phyloP scores from a whole-genome alignment of 2,329 filamentous ascomycete genomes.

The Helminthosporium solani region DNA sequence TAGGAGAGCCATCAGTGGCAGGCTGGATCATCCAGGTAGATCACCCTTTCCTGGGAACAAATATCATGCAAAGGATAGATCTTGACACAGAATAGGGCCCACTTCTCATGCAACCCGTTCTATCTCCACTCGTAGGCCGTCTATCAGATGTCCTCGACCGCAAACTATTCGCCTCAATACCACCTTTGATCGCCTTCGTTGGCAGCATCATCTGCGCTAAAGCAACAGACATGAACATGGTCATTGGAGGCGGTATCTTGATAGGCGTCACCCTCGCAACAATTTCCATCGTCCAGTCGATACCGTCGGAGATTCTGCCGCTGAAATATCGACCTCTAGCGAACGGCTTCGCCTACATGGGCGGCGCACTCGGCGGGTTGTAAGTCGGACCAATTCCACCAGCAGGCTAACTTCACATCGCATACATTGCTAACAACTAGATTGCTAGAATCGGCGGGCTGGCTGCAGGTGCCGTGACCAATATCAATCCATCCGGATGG shows the following conservation, averaged over 20 bases:
- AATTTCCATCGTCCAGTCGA: constrained; percentile 57
- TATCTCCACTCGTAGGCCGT: constrained; percentile 58
- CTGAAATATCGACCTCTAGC: constrained; percentile 58
- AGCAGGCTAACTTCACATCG: background rate
- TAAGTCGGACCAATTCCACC: no score
- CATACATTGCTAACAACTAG: background rate
- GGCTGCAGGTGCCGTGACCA: constrained; percentile 55
- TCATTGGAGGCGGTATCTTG: constrained; percentile 60
- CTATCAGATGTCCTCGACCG: constrained; percentile 59
- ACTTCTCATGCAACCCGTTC: constrained; percentile 58
- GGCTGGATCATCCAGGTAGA: constrained; percentile 60
- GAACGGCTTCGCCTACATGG: constrained; percentile 55
- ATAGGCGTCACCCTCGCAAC: constrained; percentile 57
- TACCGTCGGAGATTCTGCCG: constrained; percentile 58
- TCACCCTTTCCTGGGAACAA: background rate
- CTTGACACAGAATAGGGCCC: constrained; percentile 47
- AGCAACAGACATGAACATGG: constrained; percentile 56
- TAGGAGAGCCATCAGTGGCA: constrained; percentile 52
- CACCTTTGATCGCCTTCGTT: constrained; percentile 55
- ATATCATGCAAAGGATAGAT: background rate
- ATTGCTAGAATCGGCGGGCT: constrained; percentile 49
- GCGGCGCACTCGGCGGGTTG: constrained; percentile 55
- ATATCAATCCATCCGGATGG: constrained; percentile 52
- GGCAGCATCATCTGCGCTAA: constrained; percentile 58
- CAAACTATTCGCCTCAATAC: constrained; percentile 55